Conservation (phyloP, 441 rosid species). For the Bruguiera hainesii region DNA sequence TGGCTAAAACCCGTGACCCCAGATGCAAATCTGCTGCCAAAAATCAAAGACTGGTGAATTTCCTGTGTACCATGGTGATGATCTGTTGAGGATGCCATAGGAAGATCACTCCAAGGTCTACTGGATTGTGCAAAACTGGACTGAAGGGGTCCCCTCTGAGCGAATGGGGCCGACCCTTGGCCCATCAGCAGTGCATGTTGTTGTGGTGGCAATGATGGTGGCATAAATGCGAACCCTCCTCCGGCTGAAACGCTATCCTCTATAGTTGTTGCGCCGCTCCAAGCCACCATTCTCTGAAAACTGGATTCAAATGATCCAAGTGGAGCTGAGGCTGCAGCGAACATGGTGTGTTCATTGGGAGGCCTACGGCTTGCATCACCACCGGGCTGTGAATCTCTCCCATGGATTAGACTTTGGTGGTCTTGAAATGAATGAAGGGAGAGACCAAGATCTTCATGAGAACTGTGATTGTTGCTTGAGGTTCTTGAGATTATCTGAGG, state of each 20-base stretch:
- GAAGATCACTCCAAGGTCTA: constrained; percentile 81
- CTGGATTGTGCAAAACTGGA: constrained; percentile 77
- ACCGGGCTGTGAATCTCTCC: constrained; percentile 45
- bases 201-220: constrained; percentile 28
- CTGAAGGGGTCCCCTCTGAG: constrained; percentile 99
- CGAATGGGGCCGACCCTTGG: constrained; percentile 54
- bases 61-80: constrained; percentile 42
- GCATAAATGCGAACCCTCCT: constrained; percentile 48
- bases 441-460: constrained; percentile 33
- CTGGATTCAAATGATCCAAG: constrained; percentile 42
- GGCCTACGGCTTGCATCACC: constrained; percentile 38
- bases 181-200: constrained; percentile 33
- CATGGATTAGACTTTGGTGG: constrained; percentile 79
- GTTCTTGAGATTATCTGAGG: constrained; percentile 44
- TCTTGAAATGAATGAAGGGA: constrained; percentile 61
- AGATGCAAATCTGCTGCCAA: constrained; percentile 49
- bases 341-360: constrained; percentile 26
- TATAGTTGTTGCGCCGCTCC: constrained; percentile 40
- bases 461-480: constrained; percentile 25
- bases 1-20: constrained; percentile 59
- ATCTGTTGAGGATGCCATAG: constrained; percentile 29
- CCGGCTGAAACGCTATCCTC: constrained; percentile 33
- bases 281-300: constrained; percentile 47
- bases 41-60: constrained; percentile 41
- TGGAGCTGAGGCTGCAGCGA: constrained; percentile 22